Percentiles rank a stretch among this genome's conserved stretches.
Evolutionary conservation across 192 early-diverging fungal species (phyloP).

Genomic region (Mortierella hygrophila): DNA sequence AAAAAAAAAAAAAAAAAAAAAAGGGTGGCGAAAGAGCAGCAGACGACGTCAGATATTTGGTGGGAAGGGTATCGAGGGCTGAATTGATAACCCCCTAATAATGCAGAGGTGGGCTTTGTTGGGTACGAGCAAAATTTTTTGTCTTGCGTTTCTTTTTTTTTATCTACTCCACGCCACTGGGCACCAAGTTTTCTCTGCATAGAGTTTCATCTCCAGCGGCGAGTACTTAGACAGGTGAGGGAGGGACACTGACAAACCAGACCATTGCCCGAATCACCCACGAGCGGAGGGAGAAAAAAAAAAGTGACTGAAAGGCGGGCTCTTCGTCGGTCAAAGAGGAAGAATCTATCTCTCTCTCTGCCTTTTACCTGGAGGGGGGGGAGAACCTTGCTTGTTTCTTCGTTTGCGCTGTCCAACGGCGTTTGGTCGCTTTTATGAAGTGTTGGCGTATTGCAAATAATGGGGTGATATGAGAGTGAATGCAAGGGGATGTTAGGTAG

Average conservation of each 20-base stretch:
- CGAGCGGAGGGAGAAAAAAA: neutral
- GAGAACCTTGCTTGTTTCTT: neutral
- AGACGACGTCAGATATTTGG: neutral
- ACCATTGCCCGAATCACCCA: neutral
- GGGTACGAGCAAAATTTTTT: neutral
- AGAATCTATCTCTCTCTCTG: neutral
- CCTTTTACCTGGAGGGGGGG: neutral
- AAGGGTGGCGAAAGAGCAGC: neutral
- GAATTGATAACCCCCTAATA: neutral
- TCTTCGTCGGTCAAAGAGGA: neutral
- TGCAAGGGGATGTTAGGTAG: neutral
- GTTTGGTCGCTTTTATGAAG: neutral
- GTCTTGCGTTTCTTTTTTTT: neutral
- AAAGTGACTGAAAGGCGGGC: neutral
- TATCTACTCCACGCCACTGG: neutral
- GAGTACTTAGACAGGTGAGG: neutral
- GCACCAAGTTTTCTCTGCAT: conserved; percentile 1
- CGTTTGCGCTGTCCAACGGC: neutral
- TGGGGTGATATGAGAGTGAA: neutral
- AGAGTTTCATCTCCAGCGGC: conserved; percentile 5
- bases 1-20: neutral
- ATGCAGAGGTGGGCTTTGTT: neutral
- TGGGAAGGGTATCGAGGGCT: neutral
- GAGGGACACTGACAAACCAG: neutral
- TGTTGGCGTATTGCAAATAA: neutral